Evolutionary conservation across 2,329 filamentous ascomycete species (phyloP), one percentile per base, ranked within the genome.

Genomic region (Stenocarpella maydis): DNA sequence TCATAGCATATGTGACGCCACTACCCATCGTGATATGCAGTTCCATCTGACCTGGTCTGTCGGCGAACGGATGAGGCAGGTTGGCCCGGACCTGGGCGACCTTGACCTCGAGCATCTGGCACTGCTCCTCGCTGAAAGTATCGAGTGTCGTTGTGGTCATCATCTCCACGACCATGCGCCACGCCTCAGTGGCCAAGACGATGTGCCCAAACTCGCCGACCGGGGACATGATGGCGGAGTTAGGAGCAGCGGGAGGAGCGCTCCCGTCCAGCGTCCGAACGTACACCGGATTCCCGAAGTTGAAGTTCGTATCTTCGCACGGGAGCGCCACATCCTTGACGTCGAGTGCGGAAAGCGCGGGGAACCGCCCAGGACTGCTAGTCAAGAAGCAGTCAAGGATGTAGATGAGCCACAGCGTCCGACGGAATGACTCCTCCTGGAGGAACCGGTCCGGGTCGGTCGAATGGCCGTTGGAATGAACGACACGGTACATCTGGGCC

Each of bases 1-100:
- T 82, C 85, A 90, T 88, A 71, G 87, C 87, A 75, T 87, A 90
- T 0, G 86, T 89, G 74, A 86, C 87, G 67, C 87, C 87, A 53
- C 87, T 88, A 43, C 87, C 87, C 87, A 89, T 89, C 24, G 87
- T 89, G 75, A 90, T 88, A 77, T 90, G 87, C 6, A 89, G 80
- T 74, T 85, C 87, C 75, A 89, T 87, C 78, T 90, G 87, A 47
- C 85, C 86, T 0, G 86, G 85, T 78, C 89, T 89, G 74, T 90
- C 87, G 71, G 87, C 82, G 68, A 87, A 88, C 76, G 89, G 87
- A 80, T 87, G 84, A 1, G 87, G 87, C 53, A 89, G 77, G 1
- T 84, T 84, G 71, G 80, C 81, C 39, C 87, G 85, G 14, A 89
- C 84, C 10, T 80, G 78, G 41, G 89, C 86, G 69, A 90, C 88